These are phyloP conservation scores for Chlorociboria aeruginascens DNA, from an alignment of 495 filamentous ascomycete species.

Conservation along the genomic window DNA sequence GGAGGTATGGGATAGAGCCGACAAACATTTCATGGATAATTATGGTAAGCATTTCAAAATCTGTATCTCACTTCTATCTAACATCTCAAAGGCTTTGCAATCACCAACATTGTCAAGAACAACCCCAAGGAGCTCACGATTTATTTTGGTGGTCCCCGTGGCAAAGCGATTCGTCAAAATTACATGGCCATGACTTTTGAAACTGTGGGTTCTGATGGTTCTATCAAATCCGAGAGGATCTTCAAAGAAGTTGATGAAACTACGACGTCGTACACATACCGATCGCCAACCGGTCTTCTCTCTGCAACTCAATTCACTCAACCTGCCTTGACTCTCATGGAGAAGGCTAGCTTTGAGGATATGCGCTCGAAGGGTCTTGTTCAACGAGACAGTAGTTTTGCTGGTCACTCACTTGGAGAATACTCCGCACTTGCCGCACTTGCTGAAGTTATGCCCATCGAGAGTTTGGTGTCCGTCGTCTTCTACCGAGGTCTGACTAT, in stretches of 20 bases:
- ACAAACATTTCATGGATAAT: conserved; percentile 96
- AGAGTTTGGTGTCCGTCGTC: conserved; percentile 93
- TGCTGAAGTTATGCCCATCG: conserved; percentile 98
- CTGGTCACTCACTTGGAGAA: conserved; percentile 94
- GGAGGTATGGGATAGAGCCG: conserved; percentile 96
- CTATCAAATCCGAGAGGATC: conserved; percentile 95
- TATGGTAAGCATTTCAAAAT: conserved; percentile 53
- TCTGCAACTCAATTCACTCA: conserved; percentile 99
- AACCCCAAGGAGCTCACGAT: conserved; percentile 99
- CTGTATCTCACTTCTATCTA: conserved; percentile 19
- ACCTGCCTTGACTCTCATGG: conserved; percentile 94
- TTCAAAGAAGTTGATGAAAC: conserved; percentile 93
- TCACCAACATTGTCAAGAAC: conserved; percentile 98
- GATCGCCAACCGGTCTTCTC: conserved; percentile 86
- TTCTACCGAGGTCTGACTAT: conserved; percentile 99
- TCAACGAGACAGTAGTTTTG: conserved; percentile 90
- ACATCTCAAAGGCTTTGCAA: conserved; percentile 62
- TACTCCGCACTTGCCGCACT: conserved; percentile 95
- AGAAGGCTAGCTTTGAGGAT: conserved; percentile 98
- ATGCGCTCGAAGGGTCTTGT: conserved; percentile 96
- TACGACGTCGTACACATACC: conserved; percentile 92
- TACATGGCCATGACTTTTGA: conserved; percentile 99
- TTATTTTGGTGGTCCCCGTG: conserved; percentile 91
- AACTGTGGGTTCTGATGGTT: conserved; percentile 79
- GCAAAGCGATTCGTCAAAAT: conserved; percentile 94